Conservation (phyloP, 140 eudicot genomes). For the Ambrosia hybrid region DNA sequence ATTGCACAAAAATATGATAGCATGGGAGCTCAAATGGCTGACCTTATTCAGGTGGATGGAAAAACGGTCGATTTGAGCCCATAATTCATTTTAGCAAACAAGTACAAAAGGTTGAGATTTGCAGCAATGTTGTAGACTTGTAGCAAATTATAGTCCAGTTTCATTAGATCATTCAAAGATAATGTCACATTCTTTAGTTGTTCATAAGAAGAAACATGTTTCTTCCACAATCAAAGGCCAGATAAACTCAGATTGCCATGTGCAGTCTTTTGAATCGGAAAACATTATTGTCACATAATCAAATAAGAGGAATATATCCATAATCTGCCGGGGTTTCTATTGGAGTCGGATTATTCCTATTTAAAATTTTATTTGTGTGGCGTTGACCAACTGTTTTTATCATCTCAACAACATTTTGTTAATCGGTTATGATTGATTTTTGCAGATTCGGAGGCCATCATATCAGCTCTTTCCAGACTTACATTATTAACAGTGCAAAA, state of each 20-base stretch:
- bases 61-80: slow-evolving; percentile 20
- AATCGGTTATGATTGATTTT: no score
- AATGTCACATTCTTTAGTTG: slow-evolving; percentile 36
- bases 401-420: no score
- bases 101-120: slow-evolving; percentile 35
- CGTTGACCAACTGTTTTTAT: no score
- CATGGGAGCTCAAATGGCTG: no score
- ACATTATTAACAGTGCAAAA: no score
- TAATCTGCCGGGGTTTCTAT: no score
- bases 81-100: slow-evolving; percentile 14
- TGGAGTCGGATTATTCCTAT: no score
- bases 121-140: slow-evolving; percentile 30
- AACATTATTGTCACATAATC: slow-evolving; percentile 38
- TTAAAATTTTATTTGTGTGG: no score
- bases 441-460: no score
- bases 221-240: slow-evolving; percentile 28
- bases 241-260: slow-evolving; percentile 45
- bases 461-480: no score
- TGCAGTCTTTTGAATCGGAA: slow-evolving; percentile 49
- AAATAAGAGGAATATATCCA: slow-evolving; percentile 32
- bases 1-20: no score
- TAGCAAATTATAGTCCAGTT: slow-evolving; percentile 32
- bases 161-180: slow-evolving; percentile 30
- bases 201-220: slow-evolving; percentile 40
- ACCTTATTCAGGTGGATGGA: no score